A percentile compares a stretch with the other conserved stretches of the same genome.
Conservation (phyloP, 2,329 filamentous ascomycete genomes). For the Calonectria pseudoreteaudii region DNA sequence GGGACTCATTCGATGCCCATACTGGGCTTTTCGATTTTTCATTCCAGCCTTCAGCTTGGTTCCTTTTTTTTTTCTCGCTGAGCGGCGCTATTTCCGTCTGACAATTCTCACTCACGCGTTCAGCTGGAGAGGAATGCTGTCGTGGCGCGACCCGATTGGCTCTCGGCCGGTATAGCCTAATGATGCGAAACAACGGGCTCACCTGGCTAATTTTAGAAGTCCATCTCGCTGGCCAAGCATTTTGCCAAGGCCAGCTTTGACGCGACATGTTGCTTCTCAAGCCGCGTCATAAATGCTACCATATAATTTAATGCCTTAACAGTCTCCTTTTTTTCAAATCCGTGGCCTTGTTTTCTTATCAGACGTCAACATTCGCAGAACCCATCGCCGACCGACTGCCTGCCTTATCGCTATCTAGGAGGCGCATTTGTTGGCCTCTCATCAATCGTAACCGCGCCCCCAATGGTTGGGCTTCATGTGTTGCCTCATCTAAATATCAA, state of each 20-base stretch:
- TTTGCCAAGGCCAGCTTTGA: neutral
- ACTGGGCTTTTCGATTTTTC: neutral
- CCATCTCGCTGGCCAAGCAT: neutral
- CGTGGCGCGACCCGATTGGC: slow-evolving; percentile 5
- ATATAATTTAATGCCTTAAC: neutral
- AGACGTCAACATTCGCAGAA: neutral
- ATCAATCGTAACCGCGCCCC: neutral
- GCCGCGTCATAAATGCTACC: neutral
- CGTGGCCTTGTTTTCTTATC: neutral
- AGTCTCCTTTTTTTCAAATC: neutral
- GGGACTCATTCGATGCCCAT: neutral
- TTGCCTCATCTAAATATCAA: neutral
- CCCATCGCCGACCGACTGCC: neutral
- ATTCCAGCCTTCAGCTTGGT: neutral
- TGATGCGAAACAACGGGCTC: neutral
- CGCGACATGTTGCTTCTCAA: neutral
- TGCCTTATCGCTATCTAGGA: neutral
- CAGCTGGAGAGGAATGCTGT: neutral
- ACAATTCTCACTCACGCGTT: neutral
- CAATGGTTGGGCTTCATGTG: neutral
- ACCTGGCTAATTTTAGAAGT: neutral
- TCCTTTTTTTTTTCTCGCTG: neutral
- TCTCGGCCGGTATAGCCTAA: neutral
- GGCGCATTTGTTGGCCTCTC: too few relatives aligned
- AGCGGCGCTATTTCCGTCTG: neutral